A percentile compares a stretch with the other conserved stretches of the same genome.
phyloP scores from a whole-genome alignment of 176 grass and related monocot genomes.

The Lolium rigidum region DNA sequence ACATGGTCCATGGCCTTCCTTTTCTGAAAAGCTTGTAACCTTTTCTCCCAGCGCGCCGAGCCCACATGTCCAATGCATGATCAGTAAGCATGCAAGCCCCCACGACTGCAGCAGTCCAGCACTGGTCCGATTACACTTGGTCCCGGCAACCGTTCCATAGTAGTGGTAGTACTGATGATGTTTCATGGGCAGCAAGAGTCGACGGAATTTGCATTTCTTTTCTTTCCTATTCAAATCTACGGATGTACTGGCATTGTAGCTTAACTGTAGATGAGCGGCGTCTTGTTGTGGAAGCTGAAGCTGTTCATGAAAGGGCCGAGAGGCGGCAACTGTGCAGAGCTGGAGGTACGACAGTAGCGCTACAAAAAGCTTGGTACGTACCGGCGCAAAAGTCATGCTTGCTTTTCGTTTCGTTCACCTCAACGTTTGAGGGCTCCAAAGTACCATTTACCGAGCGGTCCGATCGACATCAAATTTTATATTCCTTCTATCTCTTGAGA shows the following conservation, averaged over 20 bases:
- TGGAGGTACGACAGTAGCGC: neutral
- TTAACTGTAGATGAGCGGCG: neutral
- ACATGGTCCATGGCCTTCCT: conserved; percentile 9
- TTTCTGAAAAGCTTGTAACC: conserved; percentile 32
- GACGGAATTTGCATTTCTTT: neutral
- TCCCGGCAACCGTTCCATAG: conserved; percentile 22
- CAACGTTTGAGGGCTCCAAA: neutral
- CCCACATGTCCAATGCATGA: neutral
- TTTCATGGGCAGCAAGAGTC: conserved; percentile 4
- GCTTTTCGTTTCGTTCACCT: neutral
- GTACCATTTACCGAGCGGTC: neutral
- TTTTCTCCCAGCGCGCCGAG: neutral
- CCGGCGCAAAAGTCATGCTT: neutral
- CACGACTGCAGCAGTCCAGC: conserved; percentile 16
- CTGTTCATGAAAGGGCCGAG: conserved; percentile 35
- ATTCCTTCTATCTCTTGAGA: no score
- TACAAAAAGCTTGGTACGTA: neutral
- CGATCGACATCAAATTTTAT: neutral
- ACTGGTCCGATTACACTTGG: neutral
- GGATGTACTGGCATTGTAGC: neutral
- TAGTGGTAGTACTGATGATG: conserved; percentile 6
- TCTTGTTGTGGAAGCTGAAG: neutral
- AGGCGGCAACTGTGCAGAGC: neutral
- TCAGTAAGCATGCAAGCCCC: conserved; percentile 28
- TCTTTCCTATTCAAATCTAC: neutral